Base-by-base conservation (phyloP, 1,284 basidiomycete genomes). In the Ceratobasidium theobromae region DNA sequence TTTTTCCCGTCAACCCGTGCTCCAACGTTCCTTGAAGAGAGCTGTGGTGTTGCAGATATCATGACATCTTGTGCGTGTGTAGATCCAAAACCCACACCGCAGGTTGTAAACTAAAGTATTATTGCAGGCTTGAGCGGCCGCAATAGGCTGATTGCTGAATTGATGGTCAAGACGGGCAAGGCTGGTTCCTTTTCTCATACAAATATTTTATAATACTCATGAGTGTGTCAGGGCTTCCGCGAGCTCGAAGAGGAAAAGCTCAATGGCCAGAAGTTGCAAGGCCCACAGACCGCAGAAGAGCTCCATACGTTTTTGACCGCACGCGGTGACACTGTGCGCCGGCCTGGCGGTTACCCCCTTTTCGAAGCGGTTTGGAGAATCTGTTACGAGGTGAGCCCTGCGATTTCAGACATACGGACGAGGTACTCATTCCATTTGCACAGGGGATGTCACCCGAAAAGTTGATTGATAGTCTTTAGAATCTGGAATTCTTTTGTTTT, bases 11-110 rank as follows among this genome's bases (percentile, higher is more conserved):
- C 80, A 16, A 77, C 79, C 68, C 78, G 80, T 71, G 73, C 78
- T 3, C 78, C 79, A 40, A 84, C 81, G 1, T 57, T 84, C 83
- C 72, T 77, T 76, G 66, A 78, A 75, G 75, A 82, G 79, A 77
- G 79, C 72, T 18, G 82, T 81, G 84, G 84, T 66, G 77, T 85
- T 45, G 84, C 83, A 33, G 84, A 85, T 73, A 84, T 84, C 75
- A 84, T 82, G 16, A 78, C 78, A 0, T 80, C 70, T 11, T 69
- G 67, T 71, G 30, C 21, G 67, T 41, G 27, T 55, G 14, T 38
- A 14, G 16, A 18, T 21, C n/a, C n/a, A n/a, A n/a, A n/a, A n/a
- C n/a, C n/a, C n/a, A n/a, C n/a, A n/a, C n/a, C n/a, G n/a, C n/a
- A n/a, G n/a, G n/a, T n/a, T n/a, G n/a, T n/a, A n/a, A n/a, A n/a